phyloP scores from a whole-genome alignment of 1,284 basidiomycete genomes.

The Anthracocystis setariae region DNA sequence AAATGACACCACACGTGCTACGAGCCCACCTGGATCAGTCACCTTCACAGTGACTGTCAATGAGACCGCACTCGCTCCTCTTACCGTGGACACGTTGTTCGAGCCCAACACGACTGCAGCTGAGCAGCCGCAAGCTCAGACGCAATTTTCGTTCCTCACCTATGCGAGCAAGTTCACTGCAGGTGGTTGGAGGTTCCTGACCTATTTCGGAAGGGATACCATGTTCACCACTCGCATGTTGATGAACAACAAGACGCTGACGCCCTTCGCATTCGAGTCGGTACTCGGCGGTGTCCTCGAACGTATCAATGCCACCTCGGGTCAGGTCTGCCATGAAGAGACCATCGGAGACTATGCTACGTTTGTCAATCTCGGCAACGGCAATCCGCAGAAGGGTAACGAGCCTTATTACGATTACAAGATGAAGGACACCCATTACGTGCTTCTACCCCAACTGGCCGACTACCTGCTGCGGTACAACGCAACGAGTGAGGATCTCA shows the following conservation, averaged over 20 bases:
- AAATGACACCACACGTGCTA: conserved; percentile 33
- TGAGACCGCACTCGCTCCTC: conserved; percentile 68
- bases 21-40: conserved; percentile 59
- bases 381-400: conserved; percentile 69
- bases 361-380: conserved; percentile 68
- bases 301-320: conserved; percentile 69
- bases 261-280: conserved; percentile 69
- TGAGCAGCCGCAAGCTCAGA: conserved; percentile 56
- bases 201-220: conserved; percentile 70
- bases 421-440: conserved; percentile 70
- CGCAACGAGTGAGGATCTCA: conserved; percentile 6
- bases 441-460: conserved; percentile 70
- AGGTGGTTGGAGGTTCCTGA: conserved; percentile 70
- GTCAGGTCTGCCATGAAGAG: conserved; percentile 70
- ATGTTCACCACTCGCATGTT: conserved; percentile 70
- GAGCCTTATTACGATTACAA: conserved; percentile 70
- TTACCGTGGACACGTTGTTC: conserved; percentile 68
- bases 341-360: conserved; percentile 67
- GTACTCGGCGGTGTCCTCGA: conserved; percentile 70
- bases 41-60: conserved; percentile 69
- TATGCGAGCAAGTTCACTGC: conserved; percentile 70
- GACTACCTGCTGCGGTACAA: conserved; percentile 69
- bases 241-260: conserved; percentile 68
- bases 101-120: conserved; percentile 54
- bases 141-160: conserved; percentile 68